These are phyloP conservation scores for Paracamarosporium sp. DNA, from an alignment of 2,329 filamentous ascomycete genomes.

Conservation along the genomic window DNA sequence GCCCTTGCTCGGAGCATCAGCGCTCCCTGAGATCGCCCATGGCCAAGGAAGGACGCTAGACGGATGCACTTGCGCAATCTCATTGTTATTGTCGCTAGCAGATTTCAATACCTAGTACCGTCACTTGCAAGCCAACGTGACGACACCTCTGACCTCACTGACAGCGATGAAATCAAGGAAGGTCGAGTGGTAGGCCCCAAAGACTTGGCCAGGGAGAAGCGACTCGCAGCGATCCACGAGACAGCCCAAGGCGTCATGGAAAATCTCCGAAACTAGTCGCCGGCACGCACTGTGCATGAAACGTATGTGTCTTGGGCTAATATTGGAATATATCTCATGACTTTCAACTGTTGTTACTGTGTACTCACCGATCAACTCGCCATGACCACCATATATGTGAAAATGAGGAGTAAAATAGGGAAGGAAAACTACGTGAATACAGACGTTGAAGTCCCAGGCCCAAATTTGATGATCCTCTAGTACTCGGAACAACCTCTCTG, in stretches of 20 bases:
- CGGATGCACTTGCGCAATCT: constrained; percentile 2
- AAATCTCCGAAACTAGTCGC: constrained; percentile 2
- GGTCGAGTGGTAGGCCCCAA: too few species aligned
- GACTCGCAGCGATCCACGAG: too few species aligned
- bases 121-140: not conserved
- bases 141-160: not conserved
- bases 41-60: not conserved
- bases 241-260: not conserved
- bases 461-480: not conserved
- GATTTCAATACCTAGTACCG: not conserved
- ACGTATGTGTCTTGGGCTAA: not conserved
- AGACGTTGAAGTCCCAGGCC: too few species aligned
- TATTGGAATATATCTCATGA: not conserved
- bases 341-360: not conserved
- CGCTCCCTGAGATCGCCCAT: not conserved
- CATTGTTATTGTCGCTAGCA: not conserved
- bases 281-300: not conserved
- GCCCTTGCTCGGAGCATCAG: not conserved
- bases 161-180: not conserved
- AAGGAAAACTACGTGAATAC: too few species aligned
- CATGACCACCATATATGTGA: not conserved
- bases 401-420: too few species aligned
- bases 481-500: constrained; percentile 1
- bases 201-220: not conserved
- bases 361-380: not conserved